A percentile compares a stretch with the other conserved stretches of the same genome.
Evolutionary conservation across 768 basidiomycete genomes (phyloP).

Genomic region (Leccinum imitatum): DNA sequence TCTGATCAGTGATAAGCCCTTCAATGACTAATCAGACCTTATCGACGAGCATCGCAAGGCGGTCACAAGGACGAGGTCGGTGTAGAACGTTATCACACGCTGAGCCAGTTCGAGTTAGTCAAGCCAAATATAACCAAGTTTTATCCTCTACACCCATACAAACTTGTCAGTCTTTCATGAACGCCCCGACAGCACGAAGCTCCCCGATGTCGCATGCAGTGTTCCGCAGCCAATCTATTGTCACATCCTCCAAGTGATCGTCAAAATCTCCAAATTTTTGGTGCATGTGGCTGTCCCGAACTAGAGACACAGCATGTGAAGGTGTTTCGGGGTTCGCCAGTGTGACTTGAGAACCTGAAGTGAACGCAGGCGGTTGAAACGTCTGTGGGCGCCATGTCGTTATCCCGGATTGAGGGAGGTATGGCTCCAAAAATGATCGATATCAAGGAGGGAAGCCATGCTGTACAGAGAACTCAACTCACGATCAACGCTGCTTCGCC

Average conservation of each 20-base stretch:
- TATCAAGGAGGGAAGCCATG: background rate
- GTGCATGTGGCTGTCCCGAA: slow-evolving; percentile 51
- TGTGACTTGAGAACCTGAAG: slow-evolving; percentile 44
- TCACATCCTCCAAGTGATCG: slow-evolving; percentile 77
- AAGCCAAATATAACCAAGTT: background rate
- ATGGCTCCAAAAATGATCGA: slow-evolving; percentile 43
- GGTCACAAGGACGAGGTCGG: background rate
- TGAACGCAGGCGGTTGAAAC: slow-evolving; percentile 42
- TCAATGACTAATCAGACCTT: background rate
- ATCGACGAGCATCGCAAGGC: background rate
- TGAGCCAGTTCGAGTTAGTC: background rate
- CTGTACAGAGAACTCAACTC: slow-evolving; percentile 26
- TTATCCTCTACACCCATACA: background rate
- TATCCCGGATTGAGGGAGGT: slow-evolving; percentile 40
- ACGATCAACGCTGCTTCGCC: slow-evolving; percentile 58
- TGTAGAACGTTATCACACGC: background rate
- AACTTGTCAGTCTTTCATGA: background rate
- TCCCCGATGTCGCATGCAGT: slow-evolving; percentile 29
- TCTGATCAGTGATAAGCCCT: background rate
- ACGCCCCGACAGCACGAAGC: slow-evolving; percentile 8
- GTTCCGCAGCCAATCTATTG: slow-evolving; percentile 49
- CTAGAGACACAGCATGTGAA: slow-evolving; percentile 45
- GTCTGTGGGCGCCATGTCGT: slow-evolving; percentile 50
- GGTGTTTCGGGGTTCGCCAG: slow-evolving; percentile 48
- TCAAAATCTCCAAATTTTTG: slow-evolving; percentile 76